Percentiles rank a stretch among this genome's conserved stretches.
phyloP scores from a whole-genome alignment of 257 asterid species.

The Solanum pinnatisectum region DNA sequence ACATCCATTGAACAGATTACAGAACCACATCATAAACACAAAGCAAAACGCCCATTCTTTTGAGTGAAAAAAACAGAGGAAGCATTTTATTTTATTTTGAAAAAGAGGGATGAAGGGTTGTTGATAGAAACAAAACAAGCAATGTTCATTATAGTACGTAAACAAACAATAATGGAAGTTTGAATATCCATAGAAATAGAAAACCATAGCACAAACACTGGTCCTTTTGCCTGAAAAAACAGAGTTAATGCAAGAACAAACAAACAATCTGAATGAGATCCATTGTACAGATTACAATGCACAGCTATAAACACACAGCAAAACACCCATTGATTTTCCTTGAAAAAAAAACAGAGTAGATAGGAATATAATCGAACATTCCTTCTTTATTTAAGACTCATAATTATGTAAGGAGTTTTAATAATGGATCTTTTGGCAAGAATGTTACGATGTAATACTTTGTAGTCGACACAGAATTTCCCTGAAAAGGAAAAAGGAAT shows the following conservation, averaged over 20 bases:
- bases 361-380: too few species aligned
- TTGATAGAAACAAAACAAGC: not conserved
- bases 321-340: not conserved
- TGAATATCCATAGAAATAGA: not conserved
- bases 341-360: not conserved
- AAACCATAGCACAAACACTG: not conserved
- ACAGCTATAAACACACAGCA: not conserved
- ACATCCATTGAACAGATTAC: not conserved
- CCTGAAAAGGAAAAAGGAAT: conserved; percentile 36
- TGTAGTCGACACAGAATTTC: conserved; percentile 92
- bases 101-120: not conserved
- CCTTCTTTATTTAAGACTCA: too few species aligned
- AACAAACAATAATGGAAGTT: not conserved
- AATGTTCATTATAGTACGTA: not conserved
- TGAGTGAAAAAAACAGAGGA: not conserved
- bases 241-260: not conserved
- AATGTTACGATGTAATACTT: conserved; percentile 81
- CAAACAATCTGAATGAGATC: not conserved
- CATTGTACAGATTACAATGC: not conserved
- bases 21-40: not conserved
- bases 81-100: too few species aligned
- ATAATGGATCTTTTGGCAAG: conserved; percentile 51
- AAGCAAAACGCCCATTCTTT: not conserved
- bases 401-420: too few species aligned
- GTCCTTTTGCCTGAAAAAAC: not conserved